Evolutionary conservation across 139 green algal species (phyloP).

Genomic region (Coccomyxa sp.): DNA sequence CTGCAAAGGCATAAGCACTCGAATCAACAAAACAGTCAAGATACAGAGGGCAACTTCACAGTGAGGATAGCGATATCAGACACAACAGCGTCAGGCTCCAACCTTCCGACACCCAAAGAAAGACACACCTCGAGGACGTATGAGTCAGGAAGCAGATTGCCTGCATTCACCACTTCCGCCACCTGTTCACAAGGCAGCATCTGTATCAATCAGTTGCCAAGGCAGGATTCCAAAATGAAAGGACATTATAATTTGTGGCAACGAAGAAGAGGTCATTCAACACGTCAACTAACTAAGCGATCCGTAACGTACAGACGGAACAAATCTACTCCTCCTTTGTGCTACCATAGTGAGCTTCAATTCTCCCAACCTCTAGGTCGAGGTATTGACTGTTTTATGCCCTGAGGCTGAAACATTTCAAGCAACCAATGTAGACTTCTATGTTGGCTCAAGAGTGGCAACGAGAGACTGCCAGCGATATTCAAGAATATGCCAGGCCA

Average conservation of each 20-base stretch:
- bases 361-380: neutral
- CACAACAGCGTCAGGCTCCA: neutral
- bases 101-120: neutral
- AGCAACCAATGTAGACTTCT: no score
- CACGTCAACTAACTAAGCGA: neutral
- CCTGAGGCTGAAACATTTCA: no score
- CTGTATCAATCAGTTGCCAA: neutral
- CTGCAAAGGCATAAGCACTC: conserved; percentile 30
- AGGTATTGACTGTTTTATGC: no score
- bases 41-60: neutral
- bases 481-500: no score
- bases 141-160: conserved; percentile 82
- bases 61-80: neutral
- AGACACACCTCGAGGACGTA: conserved; percentile 68
- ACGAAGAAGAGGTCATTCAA: neutral
- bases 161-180: conserved; percentile 55
- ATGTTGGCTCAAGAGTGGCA: no score
- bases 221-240: neutral
- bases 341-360: neutral
- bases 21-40: neutral
- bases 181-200: conserved; percentile 46
- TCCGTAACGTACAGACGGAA: neutral
- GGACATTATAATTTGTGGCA: neutral
- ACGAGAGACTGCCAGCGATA: no score
- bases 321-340: neutral